Evolutionary conservation across 768 basidiomycete species (phyloP).

Genomic region (Suillus ampliporus): DNA sequence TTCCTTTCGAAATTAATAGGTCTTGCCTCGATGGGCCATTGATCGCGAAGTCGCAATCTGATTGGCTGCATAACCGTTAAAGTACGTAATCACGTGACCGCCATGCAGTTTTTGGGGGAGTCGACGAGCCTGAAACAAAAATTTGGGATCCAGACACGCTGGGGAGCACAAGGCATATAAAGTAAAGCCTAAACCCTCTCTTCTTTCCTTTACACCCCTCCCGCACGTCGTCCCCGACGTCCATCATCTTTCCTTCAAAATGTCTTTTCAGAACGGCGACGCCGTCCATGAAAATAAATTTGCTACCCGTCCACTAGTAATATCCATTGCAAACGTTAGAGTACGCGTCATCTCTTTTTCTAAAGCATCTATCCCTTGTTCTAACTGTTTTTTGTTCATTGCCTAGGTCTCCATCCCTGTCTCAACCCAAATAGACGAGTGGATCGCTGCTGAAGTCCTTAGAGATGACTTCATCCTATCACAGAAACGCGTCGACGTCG

Average conservation of each 20-base stretch:
- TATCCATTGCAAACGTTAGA: slow-evolving; percentile 39
- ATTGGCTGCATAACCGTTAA: neutral
- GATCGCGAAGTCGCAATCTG: neutral
- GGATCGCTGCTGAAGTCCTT: slow-evolving; percentile 92
- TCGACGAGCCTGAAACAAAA: slow-evolving; percentile 6
- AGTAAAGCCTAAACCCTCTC: slow-evolving; percentile 2
- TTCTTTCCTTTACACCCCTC: neutral
- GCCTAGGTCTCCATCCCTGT: slow-evolving; percentile 89
- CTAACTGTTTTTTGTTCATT: slow-evolving; percentile 17
- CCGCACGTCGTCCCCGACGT: slow-evolving; percentile 14
- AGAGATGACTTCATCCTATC: slow-evolving; percentile 84
- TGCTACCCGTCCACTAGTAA: slow-evolving; percentile 42
- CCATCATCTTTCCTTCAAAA: slow-evolving; percentile 23
- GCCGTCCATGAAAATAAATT: slow-evolving; percentile 36
- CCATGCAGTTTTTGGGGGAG: slow-evolving; percentile 3
- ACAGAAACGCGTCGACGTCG: slow-evolving; percentile 60
- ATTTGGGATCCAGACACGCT: slow-evolving; percentile 8
- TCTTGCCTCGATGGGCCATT: too few relatives aligned
- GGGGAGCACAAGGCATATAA: slow-evolving; percentile 1
- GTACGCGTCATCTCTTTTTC: slow-evolving; percentile 33
- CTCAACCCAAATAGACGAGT: slow-evolving; percentile 78
- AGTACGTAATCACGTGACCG: slow-evolving; percentile 7
- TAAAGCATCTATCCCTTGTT: slow-evolving; percentile 3
- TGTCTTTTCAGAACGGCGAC: slow-evolving; percentile 39
- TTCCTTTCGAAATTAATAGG: too few relatives aligned